Evolutionary conservation across 2,329 filamentous ascomycete species (phyloP).

Genomic region (Fusarium newnesense): DNA sequence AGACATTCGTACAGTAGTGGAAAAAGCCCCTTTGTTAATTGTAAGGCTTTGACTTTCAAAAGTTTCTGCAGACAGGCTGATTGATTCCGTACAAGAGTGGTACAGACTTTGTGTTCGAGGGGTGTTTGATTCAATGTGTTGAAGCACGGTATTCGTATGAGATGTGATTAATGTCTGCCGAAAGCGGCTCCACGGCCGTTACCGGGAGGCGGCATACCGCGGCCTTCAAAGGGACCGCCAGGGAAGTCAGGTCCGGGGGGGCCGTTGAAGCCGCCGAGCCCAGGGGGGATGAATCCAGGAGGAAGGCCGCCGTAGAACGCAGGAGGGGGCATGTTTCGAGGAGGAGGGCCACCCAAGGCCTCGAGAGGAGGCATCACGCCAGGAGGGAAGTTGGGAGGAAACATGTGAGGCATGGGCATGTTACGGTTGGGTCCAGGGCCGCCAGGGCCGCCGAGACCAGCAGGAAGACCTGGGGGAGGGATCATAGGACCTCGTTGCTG

Average conservation of each 20-base stretch:
- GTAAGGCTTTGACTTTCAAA: conserved; percentile 13
- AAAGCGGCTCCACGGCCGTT: conserved; percentile 49
- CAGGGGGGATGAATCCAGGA: conserved; percentile 64
- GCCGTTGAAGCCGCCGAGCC: conserved; percentile 67
- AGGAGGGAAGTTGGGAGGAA: conserved; percentile 69
- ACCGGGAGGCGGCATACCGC: conserved; percentile 64
- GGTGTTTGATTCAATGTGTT: not conserved
- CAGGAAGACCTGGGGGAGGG: conserved; percentile 66
- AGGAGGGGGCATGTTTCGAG: conserved; percentile 66
- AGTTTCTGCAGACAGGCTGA: conserved; percentile 27
- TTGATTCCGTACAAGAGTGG: conserved; percentile 35
- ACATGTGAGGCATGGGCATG: conserved; percentile 67
- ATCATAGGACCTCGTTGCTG: conserved; percentile 62
- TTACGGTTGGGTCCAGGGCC: conserved; percentile 47
- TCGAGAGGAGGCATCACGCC: conserved; percentile 60
- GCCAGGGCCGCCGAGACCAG: conserved; percentile 38
- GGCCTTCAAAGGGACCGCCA: conserved; percentile 63
- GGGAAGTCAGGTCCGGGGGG: conserved; percentile 58
- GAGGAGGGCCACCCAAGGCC: conserved; percentile 60
- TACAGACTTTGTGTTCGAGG: conserved; percentile 10
- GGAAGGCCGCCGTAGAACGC: conserved; percentile 65
- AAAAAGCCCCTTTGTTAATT: not conserved
- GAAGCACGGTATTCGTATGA: not conserved
- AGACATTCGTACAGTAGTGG: conserved; percentile 36
- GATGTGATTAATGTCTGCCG: conserved; percentile 44